Base-by-base conservation (phyloP, 2,329 filamentous ascomycete species). In the Calonectria honghensis region DNA sequence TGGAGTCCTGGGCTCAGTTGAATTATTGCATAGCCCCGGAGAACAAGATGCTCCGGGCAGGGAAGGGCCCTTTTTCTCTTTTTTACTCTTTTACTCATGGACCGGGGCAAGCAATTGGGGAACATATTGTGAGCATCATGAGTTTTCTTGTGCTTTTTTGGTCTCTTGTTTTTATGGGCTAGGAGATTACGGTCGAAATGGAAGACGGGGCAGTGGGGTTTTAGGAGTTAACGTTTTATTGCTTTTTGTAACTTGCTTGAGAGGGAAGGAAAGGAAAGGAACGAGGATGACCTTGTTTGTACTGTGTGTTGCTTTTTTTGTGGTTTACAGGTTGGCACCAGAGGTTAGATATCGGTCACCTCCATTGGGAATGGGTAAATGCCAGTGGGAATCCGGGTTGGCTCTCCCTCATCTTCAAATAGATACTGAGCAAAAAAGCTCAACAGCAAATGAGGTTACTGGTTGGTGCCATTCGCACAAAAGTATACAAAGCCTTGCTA, bases 11-110 rank as follows among this genome's bases (percentile, higher is more conserved):
- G 57, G 57, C 57, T 20, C 20, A 29, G 63, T 50, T 52, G 35
- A 24, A 70, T 41, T 69, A 48, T 63, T 70, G 61, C 72, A 73
- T 67, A 70, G 51, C 54, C 48, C 35, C 13, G 61, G 67, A 70
- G 67, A 70, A 67, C 27, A 67, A 31, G 51, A 48, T 45, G 45
- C 32, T 45, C 35, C 10, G 29, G 39, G 41, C 41, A 61, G 24
- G 50, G 39, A 66, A n/a, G 39, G 59, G 29, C 16, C 27, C 13
- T 63, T 24, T 13, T n/a, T 64, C 37, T 37, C 57, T 37, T n/a
- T 32, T 10, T 54, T 13, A 10, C 20, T 68, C 37, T 37, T 66
- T 39, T n/a, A 31, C 32, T 65, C 45, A 54, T 48, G 54, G 59
- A 29, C n/a, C 27, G 48, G 20, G 52, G n/a, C 32, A 35, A 52